Conservation (phyloP, 768 basidiomycete species). For the Russula compacta region DNA sequence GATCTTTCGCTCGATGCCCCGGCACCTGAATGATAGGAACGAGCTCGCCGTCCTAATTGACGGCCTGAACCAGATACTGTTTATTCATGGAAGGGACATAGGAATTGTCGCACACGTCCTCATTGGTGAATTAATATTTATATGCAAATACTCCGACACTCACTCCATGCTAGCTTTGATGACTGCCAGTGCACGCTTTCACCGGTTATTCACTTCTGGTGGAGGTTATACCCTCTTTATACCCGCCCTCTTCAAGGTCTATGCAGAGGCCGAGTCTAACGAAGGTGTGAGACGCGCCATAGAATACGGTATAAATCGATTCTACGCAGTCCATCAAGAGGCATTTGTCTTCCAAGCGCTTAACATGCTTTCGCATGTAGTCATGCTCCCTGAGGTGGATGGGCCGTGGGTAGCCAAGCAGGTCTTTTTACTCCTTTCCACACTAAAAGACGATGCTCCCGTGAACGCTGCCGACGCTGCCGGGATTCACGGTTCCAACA, state of each 20-base stretch:
- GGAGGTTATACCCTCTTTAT: constrained; percentile 70
- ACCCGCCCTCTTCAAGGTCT: constrained; percentile 61
- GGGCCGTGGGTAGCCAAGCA: constrained; percentile 44
- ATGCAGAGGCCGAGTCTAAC: constrained; percentile 50
- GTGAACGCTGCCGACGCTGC: constrained; percentile 45
- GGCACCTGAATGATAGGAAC: constrained; percentile 58
- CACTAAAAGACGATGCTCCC: constrained; percentile 39
- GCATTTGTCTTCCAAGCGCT: constrained; percentile 68
- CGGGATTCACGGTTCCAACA: constrained; percentile 58
- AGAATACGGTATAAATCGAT: constrained; percentile 61
- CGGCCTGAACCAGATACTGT: constrained; percentile 59
- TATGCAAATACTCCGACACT: neutral
- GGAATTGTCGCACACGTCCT: constrained; percentile 69
- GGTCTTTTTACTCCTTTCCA: constrained; percentile 49
- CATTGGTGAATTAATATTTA: constrained; percentile 43
- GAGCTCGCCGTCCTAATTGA: constrained; percentile 62
- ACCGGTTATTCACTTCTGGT: constrained; percentile 63
- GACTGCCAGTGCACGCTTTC: constrained; percentile 69
- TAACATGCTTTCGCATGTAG: constrained; percentile 49
- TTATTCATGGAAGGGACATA: constrained; percentile 62
- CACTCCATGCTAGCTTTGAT: constrained; percentile 43
- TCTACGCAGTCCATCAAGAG: constrained; percentile 65
- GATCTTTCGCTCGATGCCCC: constrained; percentile 61
- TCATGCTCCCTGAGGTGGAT: constrained; percentile 41
- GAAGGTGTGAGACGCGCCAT: constrained; percentile 54